Evolutionary conservation across 148 eudicot genomes (phyloP), one percentile per base, ranked within the genome.

Genomic region (Euryodendron excelsum): DNA sequence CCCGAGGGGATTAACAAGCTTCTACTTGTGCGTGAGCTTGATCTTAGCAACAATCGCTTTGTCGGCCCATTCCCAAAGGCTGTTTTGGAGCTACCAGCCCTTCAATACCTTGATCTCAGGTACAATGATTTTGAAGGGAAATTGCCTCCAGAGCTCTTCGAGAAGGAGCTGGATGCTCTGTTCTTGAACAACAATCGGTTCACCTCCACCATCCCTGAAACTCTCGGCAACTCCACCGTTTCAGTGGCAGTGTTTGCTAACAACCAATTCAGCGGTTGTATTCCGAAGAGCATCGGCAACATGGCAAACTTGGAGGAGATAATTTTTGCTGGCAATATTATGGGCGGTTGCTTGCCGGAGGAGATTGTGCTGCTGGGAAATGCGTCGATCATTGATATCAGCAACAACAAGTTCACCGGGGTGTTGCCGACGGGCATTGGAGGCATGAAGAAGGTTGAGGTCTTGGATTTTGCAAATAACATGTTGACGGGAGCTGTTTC

Each of bases 1-100:
- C 98, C 98, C 0, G 72, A 82, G 25, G 83, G 87, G 25, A 84
- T 91, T 3, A 78, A 68, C 0, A 90, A 86, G 8, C 69, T 88
- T 0, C 75, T 52, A 25, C 69, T 91, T 13, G 9, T 93, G 56
- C 70, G 7, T n/a, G 98, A 94, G 67, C 53, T 94, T 7, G 98
- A 94, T 64, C 12, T 94, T 0, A 94, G 98, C 82, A 92, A 92
- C 72, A 94, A 94, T 18, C 93, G 97, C 0, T 94, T n/a, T n/a
- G n/a, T n/a, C n/a, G n/a, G n/a, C n/a, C n/a, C n/a, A n/a, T n/a
- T n/a, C n/a, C n/a, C n/a, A n/a, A n/a, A n/a, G n/a, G n/a, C n/a
- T n/a, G 88, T 90, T 2, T 67, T 93, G 25, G 80, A 79, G 23
- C 39, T 93, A 72, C 87, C 85, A 3, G 62, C 41, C 9, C 88